phyloP scores from a whole-genome alignment of 2,329 filamentous ascomycete genomes.

The Amesomyces nigricolor region DNA sequence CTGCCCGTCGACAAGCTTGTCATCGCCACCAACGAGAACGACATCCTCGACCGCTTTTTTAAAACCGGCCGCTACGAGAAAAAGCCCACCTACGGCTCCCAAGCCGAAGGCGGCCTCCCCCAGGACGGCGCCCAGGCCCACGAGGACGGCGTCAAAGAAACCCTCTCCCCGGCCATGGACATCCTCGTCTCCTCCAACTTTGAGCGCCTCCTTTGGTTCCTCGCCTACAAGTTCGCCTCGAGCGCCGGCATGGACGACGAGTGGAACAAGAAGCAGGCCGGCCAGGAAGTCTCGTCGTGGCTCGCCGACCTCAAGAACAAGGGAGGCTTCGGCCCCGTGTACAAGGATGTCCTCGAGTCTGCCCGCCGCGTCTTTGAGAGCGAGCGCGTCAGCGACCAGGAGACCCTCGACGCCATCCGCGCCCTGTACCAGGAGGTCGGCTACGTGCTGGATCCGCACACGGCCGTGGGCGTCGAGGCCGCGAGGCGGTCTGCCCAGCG shows the following conservation, averaged over 20 bases:
- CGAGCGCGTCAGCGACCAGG: conserved; percentile 61
- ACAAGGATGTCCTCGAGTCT: conserved; percentile 62
- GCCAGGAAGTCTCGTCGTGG: conserved; percentile 74
- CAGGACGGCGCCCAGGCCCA: conserved; percentile 59
- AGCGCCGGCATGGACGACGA: conserved; percentile 56
- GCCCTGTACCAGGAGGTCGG: conserved; percentile 42
- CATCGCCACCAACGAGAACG: conserved; percentile 94
- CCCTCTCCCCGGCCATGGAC: conserved; percentile 92
- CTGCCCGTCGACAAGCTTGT: conserved; percentile 81
- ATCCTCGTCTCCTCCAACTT: conserved; percentile 96
- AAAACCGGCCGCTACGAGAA: conserved; percentile 86
- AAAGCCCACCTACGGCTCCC: conserved; percentile 55
- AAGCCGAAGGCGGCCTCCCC: conserved; percentile 58
- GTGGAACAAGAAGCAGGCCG: conserved; percentile 63
- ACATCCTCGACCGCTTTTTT: conserved; percentile 95
- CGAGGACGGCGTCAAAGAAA: conserved; percentile 77
- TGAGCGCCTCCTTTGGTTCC: conserved; percentile 89
- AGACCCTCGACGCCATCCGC: conserved; percentile 65
- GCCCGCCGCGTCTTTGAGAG: conserved; percentile 75
- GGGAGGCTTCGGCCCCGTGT: conserved; percentile 75
- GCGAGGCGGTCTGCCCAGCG: conserved; percentile 58
- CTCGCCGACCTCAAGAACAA: conserved; percentile 71
- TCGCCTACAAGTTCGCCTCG: conserved; percentile 66
- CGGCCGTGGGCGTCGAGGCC: conserved; percentile 78
- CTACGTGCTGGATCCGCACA: conserved; percentile 91